These are phyloP conservation scores for Acephala macrosclerotiorum DNA, from an alignment of 2,329 filamentous ascomycete species.

Conservation along the genomic window DNA sequence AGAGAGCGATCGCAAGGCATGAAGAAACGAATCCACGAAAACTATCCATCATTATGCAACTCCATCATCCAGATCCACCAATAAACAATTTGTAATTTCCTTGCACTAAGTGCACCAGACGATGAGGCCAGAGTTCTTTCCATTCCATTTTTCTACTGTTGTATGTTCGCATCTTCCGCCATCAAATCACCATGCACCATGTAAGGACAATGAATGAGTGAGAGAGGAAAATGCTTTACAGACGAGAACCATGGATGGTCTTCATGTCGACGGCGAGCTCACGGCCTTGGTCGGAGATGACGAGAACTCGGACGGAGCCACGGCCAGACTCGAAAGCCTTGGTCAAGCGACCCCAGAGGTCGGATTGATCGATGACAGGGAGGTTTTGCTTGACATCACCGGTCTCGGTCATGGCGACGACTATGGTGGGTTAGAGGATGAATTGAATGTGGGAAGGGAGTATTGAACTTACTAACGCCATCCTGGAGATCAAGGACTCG, in stretches of 20 bases:
- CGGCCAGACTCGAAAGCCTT: conserved; percentile 90
- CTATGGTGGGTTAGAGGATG: conserved; percentile 42
- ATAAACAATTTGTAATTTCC: conserved; percentile 13
- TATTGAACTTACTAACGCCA: conserved; percentile 62
- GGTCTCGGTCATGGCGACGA: conserved; percentile 98
- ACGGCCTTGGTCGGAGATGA: conserved; percentile 90
- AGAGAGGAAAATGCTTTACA: conserved; percentile 49
- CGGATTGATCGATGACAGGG: conserved; percentile 93
- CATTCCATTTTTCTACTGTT: background rate
- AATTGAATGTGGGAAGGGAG: background rate
- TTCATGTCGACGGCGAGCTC: conserved; percentile 99
- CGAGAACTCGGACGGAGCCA: conserved; percentile 92
- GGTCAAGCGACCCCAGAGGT: conserved; percentile 81
- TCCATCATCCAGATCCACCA: conserved; percentile 9
- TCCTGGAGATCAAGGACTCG: conserved; percentile 97
- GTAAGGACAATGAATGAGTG: conserved; percentile 23
- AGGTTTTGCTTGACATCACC: conserved; percentile 96
- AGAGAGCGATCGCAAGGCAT: background rate
- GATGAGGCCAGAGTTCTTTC: conserved; percentile 4
- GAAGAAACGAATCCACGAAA: background rate
- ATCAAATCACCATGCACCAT: conserved; percentile 12
- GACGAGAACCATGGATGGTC: conserved; percentile 84
- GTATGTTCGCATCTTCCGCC: conserved; percentile 8
- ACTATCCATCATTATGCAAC: conserved; percentile 9
- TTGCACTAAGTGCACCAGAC: conserved; percentile 8